phyloP scores from a whole-genome alignment of 306 rosid species.

The Trichosanthes truncata region DNA sequence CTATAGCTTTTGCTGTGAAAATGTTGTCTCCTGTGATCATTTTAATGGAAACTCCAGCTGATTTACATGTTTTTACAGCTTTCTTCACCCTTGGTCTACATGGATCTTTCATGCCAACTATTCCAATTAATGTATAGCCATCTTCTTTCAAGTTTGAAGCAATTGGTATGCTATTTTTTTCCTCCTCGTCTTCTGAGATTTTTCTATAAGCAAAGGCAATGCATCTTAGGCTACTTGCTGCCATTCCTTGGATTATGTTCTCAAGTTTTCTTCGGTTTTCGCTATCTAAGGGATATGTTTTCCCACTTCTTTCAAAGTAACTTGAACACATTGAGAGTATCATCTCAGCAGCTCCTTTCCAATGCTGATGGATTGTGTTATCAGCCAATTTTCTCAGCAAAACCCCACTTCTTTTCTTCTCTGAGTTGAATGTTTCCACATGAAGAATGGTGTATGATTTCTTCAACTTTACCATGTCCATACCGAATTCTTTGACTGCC shows the following conservation, averaged over 20 bases:
- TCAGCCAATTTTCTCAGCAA: constrained; percentile 35
- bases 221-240: constrained; percentile 77
- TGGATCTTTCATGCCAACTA: constrained; percentile 82
- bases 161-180: constrained; percentile 13
- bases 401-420: constrained; percentile 78
- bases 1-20: constrained; percentile 86
- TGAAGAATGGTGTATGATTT: constrained; percentile 33
- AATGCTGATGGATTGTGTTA: constrained; percentile 48
- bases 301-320: constrained; percentile 40
- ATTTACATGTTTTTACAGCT: constrained; percentile 53
- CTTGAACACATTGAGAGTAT: constrained; percentile 60
- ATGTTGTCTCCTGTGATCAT: constrained; percentile 89
- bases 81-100: constrained; percentile 48
- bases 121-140: constrained; percentile 55
- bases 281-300: constrained; percentile 29
- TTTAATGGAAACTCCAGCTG: constrained; percentile 66
- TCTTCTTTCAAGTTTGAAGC: constrained; percentile 30
- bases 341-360: constrained; percentile 95
- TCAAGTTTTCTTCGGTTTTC: constrained; percentile 28
- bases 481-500: constrained; percentile 52
- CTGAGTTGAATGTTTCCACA: constrained; percentile 78
- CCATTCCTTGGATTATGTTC: constrained; percentile 70
- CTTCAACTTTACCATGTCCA: constrained; percentile 57
- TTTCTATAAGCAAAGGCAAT: constrained; percentile 64
- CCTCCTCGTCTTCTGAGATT: constrained; percentile 35